Conservation (phyloP, 257 asterid genomes). For the Solanum bukasovii region DNA sequence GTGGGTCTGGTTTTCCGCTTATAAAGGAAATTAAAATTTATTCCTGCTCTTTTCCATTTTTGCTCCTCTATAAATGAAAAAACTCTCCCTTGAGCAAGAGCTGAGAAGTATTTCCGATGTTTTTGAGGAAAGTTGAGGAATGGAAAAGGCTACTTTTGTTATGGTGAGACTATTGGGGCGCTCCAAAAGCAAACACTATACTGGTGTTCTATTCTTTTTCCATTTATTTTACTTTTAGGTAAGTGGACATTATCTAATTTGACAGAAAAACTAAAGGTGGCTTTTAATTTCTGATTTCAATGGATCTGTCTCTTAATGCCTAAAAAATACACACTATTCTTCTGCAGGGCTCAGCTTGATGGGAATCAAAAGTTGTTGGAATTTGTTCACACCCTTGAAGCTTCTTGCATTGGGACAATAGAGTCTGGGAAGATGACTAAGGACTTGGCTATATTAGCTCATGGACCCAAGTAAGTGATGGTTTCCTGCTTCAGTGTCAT, state of each 20-base stretch:
- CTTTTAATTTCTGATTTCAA: not conserved
- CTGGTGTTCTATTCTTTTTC: not conserved
- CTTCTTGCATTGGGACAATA: slow-evolving; percentile 75
- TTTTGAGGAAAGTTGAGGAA: not conserved
- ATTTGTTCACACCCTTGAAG: slow-evolving; percentile 66
- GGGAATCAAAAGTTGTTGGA: slow-evolving; percentile 51
- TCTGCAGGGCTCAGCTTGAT: slow-evolving; percentile 71
- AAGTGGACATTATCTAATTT: not conserved
- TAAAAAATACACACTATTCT: not conserved
- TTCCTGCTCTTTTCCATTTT: not conserved
- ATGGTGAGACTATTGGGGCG: not conserved
- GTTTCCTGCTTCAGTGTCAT: not conserved
- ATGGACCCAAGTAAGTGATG: slow-evolving; percentile 72
- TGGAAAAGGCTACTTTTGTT: not conserved
- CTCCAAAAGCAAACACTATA: not conserved
- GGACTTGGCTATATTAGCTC: slow-evolving; percentile 73
- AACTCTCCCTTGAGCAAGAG: not conserved
- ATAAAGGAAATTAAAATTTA: not conserved
- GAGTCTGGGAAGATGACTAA: slow-evolving; percentile 94
- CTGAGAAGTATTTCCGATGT: not conserved
- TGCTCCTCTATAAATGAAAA: not conserved
- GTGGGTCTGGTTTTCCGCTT: not conserved
- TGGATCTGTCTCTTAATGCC: not conserved
- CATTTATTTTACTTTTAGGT: not conserved
- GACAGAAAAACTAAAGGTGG: not conserved